Percentiles rank a stretch among this genome's conserved stretches.
phyloP scores from a whole-genome alignment of 2,329 filamentous ascomycete genomes.

The Exophiala alcalophila region DNA sequence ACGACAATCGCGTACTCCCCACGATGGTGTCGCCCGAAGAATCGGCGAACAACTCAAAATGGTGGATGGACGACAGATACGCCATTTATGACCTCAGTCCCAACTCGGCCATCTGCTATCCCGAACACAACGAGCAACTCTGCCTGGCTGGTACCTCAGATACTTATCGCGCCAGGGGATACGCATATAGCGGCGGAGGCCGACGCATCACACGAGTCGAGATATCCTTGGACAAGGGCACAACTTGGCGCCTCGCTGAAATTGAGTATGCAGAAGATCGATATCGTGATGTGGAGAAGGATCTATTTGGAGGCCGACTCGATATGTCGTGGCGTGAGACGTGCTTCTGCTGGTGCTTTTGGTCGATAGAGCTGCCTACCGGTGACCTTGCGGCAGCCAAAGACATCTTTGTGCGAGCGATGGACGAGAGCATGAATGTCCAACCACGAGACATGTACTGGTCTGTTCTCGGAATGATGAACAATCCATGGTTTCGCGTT shows the following conservation, averaged over 20 bases:
- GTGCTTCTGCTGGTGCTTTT: slow-evolving; percentile 91
- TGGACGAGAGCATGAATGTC: slow-evolving; percentile 85
- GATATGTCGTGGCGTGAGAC: slow-evolving; percentile 80
- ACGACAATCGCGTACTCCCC: slow-evolving; percentile 86
- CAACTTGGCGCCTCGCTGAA: slow-evolving; percentile 72
- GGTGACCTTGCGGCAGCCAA: slow-evolving; percentile 60
- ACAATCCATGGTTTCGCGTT: slow-evolving; percentile 89
- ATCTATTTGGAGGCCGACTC: slow-evolving; percentile 70
- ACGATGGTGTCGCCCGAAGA: slow-evolving; percentile 82
- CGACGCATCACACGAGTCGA: slow-evolving; percentile 78
- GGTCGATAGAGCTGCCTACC: slow-evolving; percentile 68
- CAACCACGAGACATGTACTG: slow-evolving; percentile 95
- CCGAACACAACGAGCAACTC: slow-evolving; percentile 71
- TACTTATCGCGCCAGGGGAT: slow-evolving; percentile 69
- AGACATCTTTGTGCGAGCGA: slow-evolving; percentile 77
- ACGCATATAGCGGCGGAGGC: slow-evolving; percentile 88
- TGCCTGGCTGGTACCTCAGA: slow-evolving; percentile 47
- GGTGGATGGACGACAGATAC: slow-evolving; percentile 87
- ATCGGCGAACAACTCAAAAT: slow-evolving; percentile 67
- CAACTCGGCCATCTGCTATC: slow-evolving; percentile 78
- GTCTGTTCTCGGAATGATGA: slow-evolving; percentile 96
- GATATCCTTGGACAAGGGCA: slow-evolving; percentile 77
- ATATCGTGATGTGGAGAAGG: slow-evolving; percentile 65
- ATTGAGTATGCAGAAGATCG: slow-evolving; percentile 82
- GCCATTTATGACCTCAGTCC: slow-evolving; percentile 89